These are phyloP conservation scores for Penicillium concentricum DNA, from an alignment of 2,329 filamentous ascomycete species.

Conservation along the genomic window DNA sequence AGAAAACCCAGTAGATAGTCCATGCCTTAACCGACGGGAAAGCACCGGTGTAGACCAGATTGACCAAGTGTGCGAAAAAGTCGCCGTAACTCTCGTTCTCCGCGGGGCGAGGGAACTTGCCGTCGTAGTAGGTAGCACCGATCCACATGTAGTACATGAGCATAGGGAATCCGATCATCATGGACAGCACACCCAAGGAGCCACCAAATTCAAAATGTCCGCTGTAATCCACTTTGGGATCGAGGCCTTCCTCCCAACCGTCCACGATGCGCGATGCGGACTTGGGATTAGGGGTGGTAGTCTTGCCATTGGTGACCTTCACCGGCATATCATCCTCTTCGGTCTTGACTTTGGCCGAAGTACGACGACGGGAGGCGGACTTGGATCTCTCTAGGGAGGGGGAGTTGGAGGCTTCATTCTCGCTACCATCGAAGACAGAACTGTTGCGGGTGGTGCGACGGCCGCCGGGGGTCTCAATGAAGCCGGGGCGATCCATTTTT, in stretches of 20 bases:
- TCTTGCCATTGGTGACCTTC: slow-evolving; percentile 24
- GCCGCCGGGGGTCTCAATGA: slow-evolving; percentile 52
- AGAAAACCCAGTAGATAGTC: slow-evolving; percentile 92
- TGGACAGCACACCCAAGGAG: slow-evolving; percentile 70
- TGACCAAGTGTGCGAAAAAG: slow-evolving; percentile 68
- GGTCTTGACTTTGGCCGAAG: slow-evolving; percentile 27
- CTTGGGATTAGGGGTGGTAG: slow-evolving; percentile 19
- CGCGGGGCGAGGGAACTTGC: slow-evolving; percentile 69
- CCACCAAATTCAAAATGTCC: slow-evolving; percentile 81
- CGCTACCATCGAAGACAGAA: slow-evolving; percentile 33
- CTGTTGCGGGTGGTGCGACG: slow-evolving; percentile 47
- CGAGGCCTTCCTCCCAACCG: slow-evolving; percentile 43
- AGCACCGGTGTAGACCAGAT: slow-evolving; percentile 77
- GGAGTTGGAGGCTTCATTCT: slow-evolving; percentile 31
- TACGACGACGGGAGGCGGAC: slow-evolving; percentile 32
- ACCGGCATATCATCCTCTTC: slow-evolving; percentile 28
- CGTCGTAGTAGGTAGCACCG: slow-evolving; percentile 88
- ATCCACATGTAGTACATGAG: slow-evolving; percentile 99
- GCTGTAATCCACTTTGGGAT: slow-evolving; percentile 47
- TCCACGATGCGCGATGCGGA: slow-evolving; percentile 36
- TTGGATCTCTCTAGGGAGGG: slow-evolving; percentile 24
- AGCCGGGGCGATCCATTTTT: slow-evolving; percentile 53
- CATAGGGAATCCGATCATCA: slow-evolving; percentile 91
- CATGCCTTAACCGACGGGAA: slow-evolving; percentile 82
- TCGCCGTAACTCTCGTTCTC: slow-evolving; percentile 66